Base-by-base conservation (phyloP, 306 rosid species). In the Rubus idaeus region DNA sequence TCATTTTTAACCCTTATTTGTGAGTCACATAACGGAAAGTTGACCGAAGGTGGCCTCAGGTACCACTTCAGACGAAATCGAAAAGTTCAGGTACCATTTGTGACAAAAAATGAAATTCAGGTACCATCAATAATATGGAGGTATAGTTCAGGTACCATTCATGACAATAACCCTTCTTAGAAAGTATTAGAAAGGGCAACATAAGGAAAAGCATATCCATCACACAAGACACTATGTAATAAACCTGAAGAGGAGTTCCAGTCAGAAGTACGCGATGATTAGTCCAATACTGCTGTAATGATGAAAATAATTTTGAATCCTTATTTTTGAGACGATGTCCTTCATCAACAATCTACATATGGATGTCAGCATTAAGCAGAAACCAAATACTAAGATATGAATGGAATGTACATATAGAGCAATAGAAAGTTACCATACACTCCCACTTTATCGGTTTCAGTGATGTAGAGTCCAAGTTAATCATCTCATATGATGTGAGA, bases 181-280 rank as follows among this genome's bases (percentile, higher is more conserved):
- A 17, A 51, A 35, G n/a, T 44, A 4, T 37, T 40, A 64, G 37
- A 75, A 70, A 68, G 30, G 55, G 49, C 67, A 77, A 73, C 14
- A 10, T 51, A 67, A 81, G 37, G 26, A 57, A 57, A 47, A 68
- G 45, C 51, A 82, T 73, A 71, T 39, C 70, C 16, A 65, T 47
- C 79, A 65, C 9, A 51, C 4, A 57, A 77, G 75, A 70, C 75
- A 82, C 70, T 74, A 67, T 70, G 70, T 51, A 80, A 80, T 80
- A 75, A 75, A 95, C 99, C 99, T 95, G 99, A 79, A 96, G 98
- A 73, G 99, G 99, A 87, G 99, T 96, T 82, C 99, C 99, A 44
- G 99, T 96, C 90, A 96, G 84, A 84, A 96, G 97, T 71, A 88
- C 88, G 14, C 97, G 98, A 84, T 91, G 99, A 72, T 86, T 85